Evolutionary conservation across 495 filamentous ascomycete species (phyloP), one percentile per base, ranked within the genome.

Genomic region (Filosporella fistucella): DNA sequence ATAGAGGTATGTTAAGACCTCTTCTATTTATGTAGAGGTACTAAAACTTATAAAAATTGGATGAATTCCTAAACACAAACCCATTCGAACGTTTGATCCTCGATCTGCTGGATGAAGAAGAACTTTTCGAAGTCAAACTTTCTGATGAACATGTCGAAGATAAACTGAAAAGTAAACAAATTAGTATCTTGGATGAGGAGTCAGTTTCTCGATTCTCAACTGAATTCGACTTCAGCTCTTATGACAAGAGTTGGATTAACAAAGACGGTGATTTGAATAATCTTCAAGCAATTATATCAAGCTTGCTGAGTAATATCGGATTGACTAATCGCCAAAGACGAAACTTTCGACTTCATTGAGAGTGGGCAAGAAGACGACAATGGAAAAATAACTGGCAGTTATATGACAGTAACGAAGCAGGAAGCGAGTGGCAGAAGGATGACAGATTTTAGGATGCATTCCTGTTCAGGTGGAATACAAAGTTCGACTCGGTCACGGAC

Each of bases 91-190:
- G 51, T 3, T 24, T 54, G 6, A 5, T 54, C 2, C 21, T 54
- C 21, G 51, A 54, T 32, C 45, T 54, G 11, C 12, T 54, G 8
- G 24, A 29, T 11, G 35, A 28, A 12, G 44, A 43, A 33, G 25
- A 54, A 13, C 13, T 16, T 8, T 48, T 54, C 17, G 51, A 54
- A 30, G 13, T 13, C 10, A 6, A 6, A 12, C 40, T 54, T 7
- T n/a, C 45, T 4, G 28, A 21, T 7, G 51, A 54, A 20, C 51
- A 54, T 45, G 25, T 40, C 13, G 51, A 54, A 32, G 51, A 54
- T 40, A 49, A 38, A 33, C 45, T 49, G 1, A 39, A 44, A n/a
- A 22, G 33, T 10, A 54, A 54, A 25, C 51, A 54, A 14, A 25
- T 54, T 9, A 14, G 12, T 5, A 1, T 43, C 0, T 13, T 38